Evolutionary conservation across 495 filamentous ascomycete species (phyloP), one percentile per base, ranked within the genome.

Genomic region (Amniculicola lignicola): DNA sequence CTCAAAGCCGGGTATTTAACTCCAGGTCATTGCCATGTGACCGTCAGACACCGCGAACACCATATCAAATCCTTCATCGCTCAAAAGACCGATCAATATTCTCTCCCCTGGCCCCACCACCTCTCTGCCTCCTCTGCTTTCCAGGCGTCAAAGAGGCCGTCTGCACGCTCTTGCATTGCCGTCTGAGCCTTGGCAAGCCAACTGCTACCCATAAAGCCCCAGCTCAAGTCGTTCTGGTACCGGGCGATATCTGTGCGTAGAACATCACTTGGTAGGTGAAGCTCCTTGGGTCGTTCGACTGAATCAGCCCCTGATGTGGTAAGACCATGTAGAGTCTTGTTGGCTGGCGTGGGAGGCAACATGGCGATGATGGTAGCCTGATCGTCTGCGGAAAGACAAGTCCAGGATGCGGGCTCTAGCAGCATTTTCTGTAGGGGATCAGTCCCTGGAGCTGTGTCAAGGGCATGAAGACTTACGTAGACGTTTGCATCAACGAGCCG

Each of bases 41-140:
- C n/a, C n/a, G n/a, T n/a, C n/a, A n/a, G n/a, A n/a, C n/a, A 33
- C 29, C n/a, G n/a, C 29, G 29, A 33, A 7, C 29, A 33, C 29
- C 29, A 33, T 7, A 33, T 33, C 29, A n/a, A 33, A 33, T 33
- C 29, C 29, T 33, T 33, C n/a, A 33, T n/a, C 29, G 29, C 7
- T n/a, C 29, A 33, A n/a, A n/a, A n/a, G n/a, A n/a, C n/a, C n/a
- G n/a, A n/a, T n/a, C n/a, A n/a, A n/a, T n/a, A n/a, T n/a, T n/a
- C n/a, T n/a, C n/a, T n/a, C n/a, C n/a, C n/a, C 50, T 86, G 78
- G 0, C 79, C 83, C 87, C 87, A 95, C 51, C 81, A 84, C 28
- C 78, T 68, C 69, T 89, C 82, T 29, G 82, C 86, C 33, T 85
- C 75, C 3, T 73, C 59, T 42, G 82, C 79, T 64, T 89, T 83